Base-by-base conservation (phyloP, 1,284 basidiomycete genomes). In the Trichosporon sp. region DNA sequence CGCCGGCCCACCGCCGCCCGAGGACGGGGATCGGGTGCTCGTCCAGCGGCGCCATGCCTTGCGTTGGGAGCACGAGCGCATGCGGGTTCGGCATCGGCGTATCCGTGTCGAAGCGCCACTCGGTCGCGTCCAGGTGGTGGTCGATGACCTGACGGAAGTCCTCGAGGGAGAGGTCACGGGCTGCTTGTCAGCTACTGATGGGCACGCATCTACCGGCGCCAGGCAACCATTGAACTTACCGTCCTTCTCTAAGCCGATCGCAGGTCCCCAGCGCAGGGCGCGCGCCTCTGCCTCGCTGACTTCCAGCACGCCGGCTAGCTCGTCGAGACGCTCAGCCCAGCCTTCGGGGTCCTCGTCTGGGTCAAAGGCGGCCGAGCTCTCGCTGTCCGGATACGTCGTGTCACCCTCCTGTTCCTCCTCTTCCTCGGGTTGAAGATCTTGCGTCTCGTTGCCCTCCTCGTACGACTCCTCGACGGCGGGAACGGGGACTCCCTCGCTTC, bases 241-340 rank as follows among this genome's bases (percentile, higher is more conserved):
- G 65, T 72, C 71, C 23, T 58, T 65, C 8, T 72, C 68, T 15
- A 65, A 65, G 4, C 66, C 70, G 8, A 78, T 68, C 0, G 73
- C 68, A 3, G 79, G 77, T 15, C 79, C 80, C 77, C 78, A 79
- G 60, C 75, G 73, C 11, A 80, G 4, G 0, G 79, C 77, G 31
- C 75, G 72, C 9, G 73, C 73, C 69, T 82, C 80, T 8, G 69
- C 73, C 66, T 81, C 80, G 3, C 75, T 68, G 18, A 80, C 74
- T 72, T 82, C 80, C 42, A 78, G 29, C 53, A 76, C 70, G 8
- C 80, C 80, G 5, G 80, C 79, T 11, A 82, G 70, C 71, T 80
- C 79, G 67, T 82, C 79, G 23, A 80, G 65, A n/a, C 78, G 71
- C 66, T 71, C 68, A 7, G 76, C 79, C 68, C 76, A 81, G 12